Conservation (phyloP, 1,284 basidiomycete species). For the Leccinum holopus region DNA sequence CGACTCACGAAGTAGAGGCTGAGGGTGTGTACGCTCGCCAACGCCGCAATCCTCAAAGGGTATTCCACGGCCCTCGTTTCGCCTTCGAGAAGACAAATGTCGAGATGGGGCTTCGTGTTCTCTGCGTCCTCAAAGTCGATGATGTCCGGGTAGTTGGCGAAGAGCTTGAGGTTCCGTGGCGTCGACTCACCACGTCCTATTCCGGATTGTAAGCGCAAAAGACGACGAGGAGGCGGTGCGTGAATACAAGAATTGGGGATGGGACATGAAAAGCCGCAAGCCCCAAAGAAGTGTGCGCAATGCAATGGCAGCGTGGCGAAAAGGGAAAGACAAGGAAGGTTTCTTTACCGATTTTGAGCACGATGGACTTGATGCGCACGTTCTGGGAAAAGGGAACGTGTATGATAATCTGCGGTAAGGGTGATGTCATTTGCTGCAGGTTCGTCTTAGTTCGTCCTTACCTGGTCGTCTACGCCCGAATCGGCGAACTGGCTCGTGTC, state of each 20-base stretch:
- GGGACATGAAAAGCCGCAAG: slow-evolving; percentile 5
- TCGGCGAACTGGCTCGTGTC: slow-evolving; percentile 63
- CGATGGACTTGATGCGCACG: slow-evolving; percentile 68
- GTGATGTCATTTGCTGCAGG: slow-evolving; percentile 9
- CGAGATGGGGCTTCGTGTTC: slow-evolving; percentile 61
- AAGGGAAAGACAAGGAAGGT: slow-evolving; percentile 8
- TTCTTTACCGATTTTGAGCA: slow-evolving; percentile 66
- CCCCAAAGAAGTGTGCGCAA: slow-evolving; percentile 5
- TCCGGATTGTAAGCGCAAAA: slow-evolving; percentile 9
- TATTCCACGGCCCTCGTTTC: slow-evolving; percentile 70
- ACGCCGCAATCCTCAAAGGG: slow-evolving; percentile 70
- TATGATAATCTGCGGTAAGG: slow-evolving; percentile 58
- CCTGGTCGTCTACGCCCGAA: slow-evolving; percentile 79
- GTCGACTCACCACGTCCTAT: slow-evolving; percentile 68
- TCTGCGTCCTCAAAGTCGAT: slow-evolving; percentile 76
- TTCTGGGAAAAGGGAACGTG: slow-evolving; percentile 79
- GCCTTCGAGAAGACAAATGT: slow-evolving; percentile 69
- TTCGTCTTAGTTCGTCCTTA: slow-evolving; percentile 31
- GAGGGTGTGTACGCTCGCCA: slow-evolving; percentile 69
- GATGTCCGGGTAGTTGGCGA: slow-evolving; percentile 67
- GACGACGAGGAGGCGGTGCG: slow-evolving; percentile 5
- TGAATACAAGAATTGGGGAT: not conserved
- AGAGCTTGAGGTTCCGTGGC: slow-evolving; percentile 67
- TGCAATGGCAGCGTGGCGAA: slow-evolving; percentile 1
- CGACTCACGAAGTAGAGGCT: slow-evolving; percentile 74